Conservation (phyloP, 805 yeast genomes). For the Candida sanyiensis region DNA sequence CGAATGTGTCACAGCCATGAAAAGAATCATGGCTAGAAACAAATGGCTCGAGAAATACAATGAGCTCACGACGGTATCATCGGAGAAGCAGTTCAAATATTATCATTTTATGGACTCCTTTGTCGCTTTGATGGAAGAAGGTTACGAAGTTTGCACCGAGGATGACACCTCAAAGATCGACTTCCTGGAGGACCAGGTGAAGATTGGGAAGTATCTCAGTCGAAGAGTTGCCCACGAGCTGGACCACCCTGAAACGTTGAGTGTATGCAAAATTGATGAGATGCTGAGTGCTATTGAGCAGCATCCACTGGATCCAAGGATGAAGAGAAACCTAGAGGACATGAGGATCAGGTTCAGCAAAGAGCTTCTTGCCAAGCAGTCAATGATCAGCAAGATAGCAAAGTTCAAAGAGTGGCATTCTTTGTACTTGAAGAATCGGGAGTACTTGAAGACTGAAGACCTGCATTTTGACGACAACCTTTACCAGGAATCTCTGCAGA, state of each 20-base stretch:
- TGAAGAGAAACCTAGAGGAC: conserved; percentile 13
- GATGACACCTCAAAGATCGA: conserved; percentile 18
- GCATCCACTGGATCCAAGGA: conserved; percentile 20
- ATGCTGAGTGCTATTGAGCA: conserved; percentile 12
- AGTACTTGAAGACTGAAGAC: conserved; percentile 4
- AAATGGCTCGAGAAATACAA: conserved; percentile 34
- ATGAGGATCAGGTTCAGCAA: conserved; percentile 13
- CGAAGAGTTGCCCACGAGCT: conserved; percentile 10
- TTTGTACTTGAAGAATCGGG: conserved; percentile 1
- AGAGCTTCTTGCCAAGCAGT: conserved; percentile 12
- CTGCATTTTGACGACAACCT: conserved; percentile 3
- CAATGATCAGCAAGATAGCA: neutral
- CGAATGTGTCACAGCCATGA: conserved; percentile 39
- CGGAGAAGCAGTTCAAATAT: too few species aligned
- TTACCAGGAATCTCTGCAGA: conserved; percentile 9
- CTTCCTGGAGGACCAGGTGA: conserved; percentile 9
- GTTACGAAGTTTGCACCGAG: conserved; percentile 21
- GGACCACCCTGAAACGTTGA: neutral
- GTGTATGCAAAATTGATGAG: conserved; percentile 11
- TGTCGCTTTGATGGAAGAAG: conserved; percentile 23
- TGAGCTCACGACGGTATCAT: too few species aligned
- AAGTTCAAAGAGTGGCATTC: neutral
- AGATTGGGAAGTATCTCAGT: conserved; percentile 16
- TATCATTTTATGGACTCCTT: too few species aligned
- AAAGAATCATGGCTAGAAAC: conserved; percentile 32